A percentile compares a stretch with the other conserved stretches of the same genome.
These are phyloP conservation scores for Neofusicoccum laricinum DNA, from an alignment of 2,329 filamentous ascomycete genomes.

Conservation along the genomic window DNA sequence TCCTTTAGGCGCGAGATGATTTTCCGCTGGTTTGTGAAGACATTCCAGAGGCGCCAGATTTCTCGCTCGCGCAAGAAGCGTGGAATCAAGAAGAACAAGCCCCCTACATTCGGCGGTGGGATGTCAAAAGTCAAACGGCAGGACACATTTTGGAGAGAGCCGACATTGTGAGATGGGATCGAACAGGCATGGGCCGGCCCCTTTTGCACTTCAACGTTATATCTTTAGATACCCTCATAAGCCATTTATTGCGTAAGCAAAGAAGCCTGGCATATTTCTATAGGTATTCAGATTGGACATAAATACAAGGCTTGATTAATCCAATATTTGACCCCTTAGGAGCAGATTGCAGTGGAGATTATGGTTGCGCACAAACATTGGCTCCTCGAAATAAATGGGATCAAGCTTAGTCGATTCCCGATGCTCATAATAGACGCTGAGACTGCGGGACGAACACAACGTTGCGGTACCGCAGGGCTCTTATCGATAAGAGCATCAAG, in stretches of 20 bases:
- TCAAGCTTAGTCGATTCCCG: neutral
- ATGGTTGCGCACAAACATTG: neutral
- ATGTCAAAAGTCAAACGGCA: slow-evolving; percentile 1
- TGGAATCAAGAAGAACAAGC: neutral
- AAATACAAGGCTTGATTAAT: neutral
- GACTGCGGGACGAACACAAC: neutral
- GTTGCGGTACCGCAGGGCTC: neutral
- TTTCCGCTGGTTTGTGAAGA: slow-evolving; percentile 13
- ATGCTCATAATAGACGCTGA: neutral
- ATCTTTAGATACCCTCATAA: neutral
- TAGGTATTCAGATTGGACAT: neutral
- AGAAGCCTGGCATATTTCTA: neutral
- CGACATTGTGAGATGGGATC: neutral
- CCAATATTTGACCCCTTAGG: neutral
- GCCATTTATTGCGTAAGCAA: neutral
- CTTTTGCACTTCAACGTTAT: neutral
- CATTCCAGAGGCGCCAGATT: slow-evolving; percentile 7
- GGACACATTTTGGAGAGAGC: slow-evolving; percentile 11
- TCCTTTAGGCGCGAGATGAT: slow-evolving; percentile 13
- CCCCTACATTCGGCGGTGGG: neutral
- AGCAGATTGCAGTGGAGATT: slow-evolving; percentile 7
- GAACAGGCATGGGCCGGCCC: neutral
- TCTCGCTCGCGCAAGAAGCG: slow-evolving; percentile 15
- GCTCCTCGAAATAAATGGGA: neutral
- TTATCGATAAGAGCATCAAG: slow-evolving; percentile 6